Evolutionary conservation across 2,329 filamentous ascomycete species (phyloP), one percentile per base, ranked within the genome.

Genomic region (Keithomyces neogunnii): DNA sequence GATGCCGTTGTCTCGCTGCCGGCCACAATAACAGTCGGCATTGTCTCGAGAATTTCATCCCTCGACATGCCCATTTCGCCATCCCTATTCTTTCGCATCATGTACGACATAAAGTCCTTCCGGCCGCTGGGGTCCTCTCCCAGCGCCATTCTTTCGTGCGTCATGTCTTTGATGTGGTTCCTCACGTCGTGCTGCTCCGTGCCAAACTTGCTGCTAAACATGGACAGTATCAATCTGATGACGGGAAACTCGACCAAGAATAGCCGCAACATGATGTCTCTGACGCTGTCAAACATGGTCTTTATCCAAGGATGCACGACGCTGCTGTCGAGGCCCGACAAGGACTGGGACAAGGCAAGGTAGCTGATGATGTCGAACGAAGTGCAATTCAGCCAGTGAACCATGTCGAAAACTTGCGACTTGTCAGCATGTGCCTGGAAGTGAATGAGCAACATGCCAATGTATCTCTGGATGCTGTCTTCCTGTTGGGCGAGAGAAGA

Each of bases 271-370:
- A 56, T 44, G 6, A 42, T 4, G 6, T 53, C 50, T 1, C 49
- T 51, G 31, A 61, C 29, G 0, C 51, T 43, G 1, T 51, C 32
- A 42, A 63, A 61, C 5, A 65, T 57, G 3, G 55, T 47, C 0
- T 31, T 36, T 2, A 65, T 54, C 58, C 61, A 66, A 0, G 62
- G 63, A 28, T 66, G 61, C 45, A 60, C 59, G 29, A 56, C 55
- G 38, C 55, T 56, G 42, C 57, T 60, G n/a, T 63, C 55, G 7
- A 73, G 56, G 51, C 65, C 64, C 13, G 60, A 58, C 53, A 73
- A 74, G 0, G 69, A 65, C 45, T 74, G 66, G 10, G 69, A 71
- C 54, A 75, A 76, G 0, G 69, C 65, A 32, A 77, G 61, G 42
- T 64, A 57, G 5, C 63, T 62, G n/a, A 72, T 67, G 26, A 74